Base-by-base conservation (phyloP, 441 rosid species). In the Populus trichocarpa region DNA sequence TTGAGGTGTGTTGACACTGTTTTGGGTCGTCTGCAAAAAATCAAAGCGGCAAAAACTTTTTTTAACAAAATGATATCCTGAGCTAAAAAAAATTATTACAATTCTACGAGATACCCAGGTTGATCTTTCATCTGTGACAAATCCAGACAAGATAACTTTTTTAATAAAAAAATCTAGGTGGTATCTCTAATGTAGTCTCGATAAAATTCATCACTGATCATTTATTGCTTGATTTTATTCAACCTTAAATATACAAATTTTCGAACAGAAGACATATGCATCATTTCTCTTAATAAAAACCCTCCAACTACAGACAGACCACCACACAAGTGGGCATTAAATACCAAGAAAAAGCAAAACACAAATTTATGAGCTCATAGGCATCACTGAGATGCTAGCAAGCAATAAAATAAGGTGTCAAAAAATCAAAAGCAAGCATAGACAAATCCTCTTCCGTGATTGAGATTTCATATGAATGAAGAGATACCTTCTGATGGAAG, bases 1-100 rank as follows among this genome's bases (percentile, higher is more conserved):
- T 90, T 74, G 98, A 87, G 30, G 92, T 87, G 87, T 90, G 95
- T 80, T 78, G 91, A 85, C 97, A 93, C 79, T 83, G 81, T 50
- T 79, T 82, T 14, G 77, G 40, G 78, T 93, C 96, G 88, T 88
- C 98, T 93, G 78, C 70, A 71, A 53, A 75, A 78, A 81, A 50
- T 40, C 23, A 80, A 82, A 65, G 40, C 16, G 18, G 59, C 9
- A 6, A 12, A 22, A 50, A 25, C 32, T 28, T 73, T 36, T 38
- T 35, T 40, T 2, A n/a, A n/a, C 0, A 2, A 38, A 40, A 38
- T 40, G 46, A 2, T 40, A 40, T 40, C 46, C 46, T 40, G 46
- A 9, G 46, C 46, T 40, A n/a, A 40, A 40, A 74, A 69, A 68
- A 71, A 0, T 30, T 66, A 67, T 75, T 36, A 5, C 25, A 42